phyloP scores from a whole-genome alignment of 805 yeast species.

The Starmerella stigmatis region DNA sequence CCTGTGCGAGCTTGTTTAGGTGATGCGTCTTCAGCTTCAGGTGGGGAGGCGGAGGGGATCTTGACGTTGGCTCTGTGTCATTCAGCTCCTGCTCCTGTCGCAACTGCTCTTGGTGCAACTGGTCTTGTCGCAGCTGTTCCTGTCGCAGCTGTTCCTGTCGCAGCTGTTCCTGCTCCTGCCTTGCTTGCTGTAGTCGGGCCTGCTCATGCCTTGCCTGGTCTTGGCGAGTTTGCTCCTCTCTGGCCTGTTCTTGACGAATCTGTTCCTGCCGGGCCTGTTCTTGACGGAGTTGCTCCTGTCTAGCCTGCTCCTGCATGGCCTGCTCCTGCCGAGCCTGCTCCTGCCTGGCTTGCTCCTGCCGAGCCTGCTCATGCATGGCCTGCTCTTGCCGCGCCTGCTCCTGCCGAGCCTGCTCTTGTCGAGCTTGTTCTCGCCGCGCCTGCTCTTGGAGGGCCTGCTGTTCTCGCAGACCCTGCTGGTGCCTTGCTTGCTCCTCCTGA shows the following conservation, averaged over 20 bases:
- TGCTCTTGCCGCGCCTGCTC: slow-evolving; percentile 1
- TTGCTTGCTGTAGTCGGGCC: background rate
- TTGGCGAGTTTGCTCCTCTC: background rate
- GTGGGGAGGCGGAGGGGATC: background rate
- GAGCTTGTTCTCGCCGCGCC: background rate
- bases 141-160: background rate
- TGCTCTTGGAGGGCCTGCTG: background rate
- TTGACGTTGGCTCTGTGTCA: background rate
- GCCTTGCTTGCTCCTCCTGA: background rate
- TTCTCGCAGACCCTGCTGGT: background rate
- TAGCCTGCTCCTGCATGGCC: background rate
- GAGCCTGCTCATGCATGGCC: slow-evolving; percentile 1
- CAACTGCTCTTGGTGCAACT: background rate
- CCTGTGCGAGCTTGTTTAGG: slow-evolving; percentile 2
- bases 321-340: background rate
- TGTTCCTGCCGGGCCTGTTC: background rate
- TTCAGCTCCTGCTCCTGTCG: background rate
- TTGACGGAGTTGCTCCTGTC: background rate
- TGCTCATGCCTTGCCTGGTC: background rate
- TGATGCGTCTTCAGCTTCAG: background rate
- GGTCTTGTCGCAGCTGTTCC: background rate
- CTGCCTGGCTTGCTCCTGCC: background rate
- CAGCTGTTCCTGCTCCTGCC: background rate
- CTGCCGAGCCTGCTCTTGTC: background rate
- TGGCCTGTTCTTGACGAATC: background rate